A percentile compares a stretch with the other conserved stretches of the same genome.
Evolutionary conservation across 495 filamentous ascomycete genomes (phyloP).

Genomic region (Amorphotheca resinae): DNA sequence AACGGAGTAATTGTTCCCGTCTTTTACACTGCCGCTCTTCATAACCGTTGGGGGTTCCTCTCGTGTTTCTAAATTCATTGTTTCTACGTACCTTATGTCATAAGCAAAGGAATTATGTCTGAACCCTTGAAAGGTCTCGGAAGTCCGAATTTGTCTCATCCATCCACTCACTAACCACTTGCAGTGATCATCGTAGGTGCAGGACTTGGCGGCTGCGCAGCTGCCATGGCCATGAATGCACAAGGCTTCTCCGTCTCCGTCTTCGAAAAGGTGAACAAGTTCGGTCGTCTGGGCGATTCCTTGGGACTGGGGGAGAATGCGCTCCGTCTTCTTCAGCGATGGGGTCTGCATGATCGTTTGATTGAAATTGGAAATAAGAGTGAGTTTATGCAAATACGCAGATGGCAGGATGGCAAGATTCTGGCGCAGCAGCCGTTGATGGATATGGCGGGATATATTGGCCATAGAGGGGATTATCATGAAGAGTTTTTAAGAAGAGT

Average conservation of each 20-base stretch:
- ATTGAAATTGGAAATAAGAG: slow-evolving; percentile 41
- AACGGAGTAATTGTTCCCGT: no score
- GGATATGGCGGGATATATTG: slow-evolving; percentile 45
- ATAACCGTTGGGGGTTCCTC: no score
- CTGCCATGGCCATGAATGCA: slow-evolving; percentile 37
- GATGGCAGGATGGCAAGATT: slow-evolving; percentile 38
- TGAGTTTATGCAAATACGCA: slow-evolving; percentile 38
- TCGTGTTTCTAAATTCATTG: no score
- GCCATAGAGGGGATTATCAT: slow-evolving; percentile 40
- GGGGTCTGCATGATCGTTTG: slow-evolving; percentile 34
- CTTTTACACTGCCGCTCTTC: no score
- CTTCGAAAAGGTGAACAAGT: slow-evolving; percentile 35
- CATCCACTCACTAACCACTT: background rate
- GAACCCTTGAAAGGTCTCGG: slow-evolving; percentile 11
- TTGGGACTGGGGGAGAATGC: slow-evolving; percentile 40
- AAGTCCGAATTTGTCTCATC: background rate
- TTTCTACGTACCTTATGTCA: no score
- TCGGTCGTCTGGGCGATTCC: slow-evolving; percentile 38
- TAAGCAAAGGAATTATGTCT: background rate
- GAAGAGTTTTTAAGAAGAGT: slow-evolving; percentile 37
- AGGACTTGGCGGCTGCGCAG: slow-evolving; percentile 42
- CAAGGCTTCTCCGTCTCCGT: slow-evolving; percentile 38
- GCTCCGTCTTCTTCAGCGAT: slow-evolving; percentile 34
- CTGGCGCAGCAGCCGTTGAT: slow-evolving; percentile 40
- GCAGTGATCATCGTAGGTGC: slow-evolving; percentile 40